Evolutionary conservation across 1,284 basidiomycete genomes (phyloP), one percentile per base, ranked within the genome.

Genomic region (Leccinum insolens): DNA sequence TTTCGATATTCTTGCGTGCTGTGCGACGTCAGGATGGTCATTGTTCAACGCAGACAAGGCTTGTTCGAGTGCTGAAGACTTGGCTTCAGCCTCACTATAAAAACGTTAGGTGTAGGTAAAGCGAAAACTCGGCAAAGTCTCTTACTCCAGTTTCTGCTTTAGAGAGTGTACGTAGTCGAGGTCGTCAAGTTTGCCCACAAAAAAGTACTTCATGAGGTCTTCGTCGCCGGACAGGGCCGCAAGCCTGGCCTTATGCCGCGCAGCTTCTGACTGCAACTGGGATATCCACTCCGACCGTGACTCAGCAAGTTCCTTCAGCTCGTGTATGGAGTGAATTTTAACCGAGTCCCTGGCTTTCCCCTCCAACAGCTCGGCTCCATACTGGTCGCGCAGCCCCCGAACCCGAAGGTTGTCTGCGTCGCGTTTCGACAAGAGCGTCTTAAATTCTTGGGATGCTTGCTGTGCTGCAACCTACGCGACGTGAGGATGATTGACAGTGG

Each of bases 311-410:
- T 83, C 83, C 75, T 92, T 91, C 67, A 91, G 83, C 75, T 96
- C 92, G 58, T 92, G 87, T 6, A 88, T 76, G 17, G 89, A 89
- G n/a, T 86, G 82, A 57, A 85, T 74, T 76, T 90, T 92, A 65
- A 89, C 82, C 58, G 80, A 78, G 52, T 95, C 93, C 70, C 86
- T 88, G 31, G 88, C 85, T 76, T 88, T 90, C 66, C 91, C 85
- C 75, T 96, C 94, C 46, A 84, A 80, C 46, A 95, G 75, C 73
- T 97, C 94, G 2, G 90, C 87, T 14, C 81, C 80, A 60, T 87
- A 82, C 69, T 95, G 92, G 74, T 98, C 95, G 49, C 95, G 88
- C 71, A 91, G 86, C 61, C 92, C 91, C 31, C 96, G 88, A 39
- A 98, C 82, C 60, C 96, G 88, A 17, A 85, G 82, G 67, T 90